Conservation (phyloP, 441 rosid species). For the Populus hybrid region DNA sequence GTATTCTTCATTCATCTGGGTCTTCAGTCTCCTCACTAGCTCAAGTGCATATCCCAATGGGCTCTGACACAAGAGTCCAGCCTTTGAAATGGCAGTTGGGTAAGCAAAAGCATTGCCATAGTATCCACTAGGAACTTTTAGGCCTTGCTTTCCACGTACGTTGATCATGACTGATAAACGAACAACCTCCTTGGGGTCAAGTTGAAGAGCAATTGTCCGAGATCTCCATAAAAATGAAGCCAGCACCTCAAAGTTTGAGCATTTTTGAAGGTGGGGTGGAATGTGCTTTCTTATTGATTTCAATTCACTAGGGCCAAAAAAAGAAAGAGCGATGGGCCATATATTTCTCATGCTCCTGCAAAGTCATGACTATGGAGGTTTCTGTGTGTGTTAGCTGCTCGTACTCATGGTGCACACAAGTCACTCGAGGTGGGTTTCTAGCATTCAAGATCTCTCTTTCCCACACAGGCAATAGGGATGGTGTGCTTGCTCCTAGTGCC, state of each 20-base stretch:
- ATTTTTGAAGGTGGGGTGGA: neutral
- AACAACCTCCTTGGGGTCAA: neutral
- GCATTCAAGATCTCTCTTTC: constrained; percentile 13
- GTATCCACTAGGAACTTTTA: neutral
- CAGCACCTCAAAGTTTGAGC: constrained; percentile 2
- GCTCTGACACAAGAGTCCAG: neutral
- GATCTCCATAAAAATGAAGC: constrained; percentile 15
- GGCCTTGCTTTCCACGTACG: neutral
- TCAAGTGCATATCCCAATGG: constrained; percentile 9
- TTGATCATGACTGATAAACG: neutral
- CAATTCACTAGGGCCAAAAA: neutral
- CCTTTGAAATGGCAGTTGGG: constrained; percentile 1
- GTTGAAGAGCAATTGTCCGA: constrained; percentile 9
- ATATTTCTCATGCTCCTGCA: neutral
- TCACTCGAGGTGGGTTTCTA: constrained; percentile 12
- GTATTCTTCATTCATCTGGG: neutral
- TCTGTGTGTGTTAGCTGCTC: neutral
- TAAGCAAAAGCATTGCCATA: constrained; percentile 15
- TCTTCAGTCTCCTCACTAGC: neutral
- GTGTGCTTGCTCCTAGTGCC: neutral
- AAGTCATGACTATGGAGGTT: neutral
- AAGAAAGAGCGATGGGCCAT: constrained; percentile 2
- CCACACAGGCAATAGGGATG: constrained; percentile 15
- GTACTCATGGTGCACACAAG: constrained; percentile 5
- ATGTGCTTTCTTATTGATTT: neutral